These are phyloP conservation scores for Candida neerlandica DNA, from an alignment of 1,139 yeast species.

Conservation along the genomic window DNA sequence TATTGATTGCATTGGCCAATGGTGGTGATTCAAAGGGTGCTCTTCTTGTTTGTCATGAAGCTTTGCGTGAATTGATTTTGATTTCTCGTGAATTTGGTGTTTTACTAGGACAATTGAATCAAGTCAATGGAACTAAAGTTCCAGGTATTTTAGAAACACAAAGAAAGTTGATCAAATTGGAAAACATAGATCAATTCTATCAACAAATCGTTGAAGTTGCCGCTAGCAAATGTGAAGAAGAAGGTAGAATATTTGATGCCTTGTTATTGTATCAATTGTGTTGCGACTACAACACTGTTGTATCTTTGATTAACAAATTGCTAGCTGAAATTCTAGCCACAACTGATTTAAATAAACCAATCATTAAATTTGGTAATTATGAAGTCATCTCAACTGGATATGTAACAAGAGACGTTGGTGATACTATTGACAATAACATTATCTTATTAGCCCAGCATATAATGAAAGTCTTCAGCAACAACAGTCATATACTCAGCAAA, in stretches of 20 bases:
- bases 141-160: constrained; percentile 88
- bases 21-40: constrained; percentile 37
- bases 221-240: constrained; percentile 87
- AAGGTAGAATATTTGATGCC: constrained; percentile 87
- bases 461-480: constrained; percentile 53
- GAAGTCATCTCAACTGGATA: constrained; percentile 23
- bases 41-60: constrained; percentile 68
- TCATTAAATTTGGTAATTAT: constrained; percentile 42
- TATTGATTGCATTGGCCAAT: constrained; percentile 62
- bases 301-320: constrained; percentile 70
- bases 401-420: constrained; percentile 21
- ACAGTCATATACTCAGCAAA: constrained; percentile 48
- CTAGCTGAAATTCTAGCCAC: constrained; percentile 79
- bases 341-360: constrained; percentile 70
- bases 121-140: constrained; percentile 68
- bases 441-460: constrained; percentile 62
- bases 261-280: constrained; percentile 83
- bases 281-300: constrained; percentile 87
- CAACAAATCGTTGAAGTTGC: constrained; percentile 77
- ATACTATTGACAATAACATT: constrained; percentile 48
- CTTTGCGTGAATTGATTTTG: constrained; percentile 79
- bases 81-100: constrained; percentile 84
- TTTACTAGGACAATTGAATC: constrained; percentile 76
- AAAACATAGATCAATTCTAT: constrained; percentile 50
- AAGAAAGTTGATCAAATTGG: constrained; percentile 64